Percentiles rank a stretch among this genome's conserved stretches.
These are phyloP conservation scores for Globisporangium megalacanthum DNA, from an alignment of 352 stramenopile genomes.

Conservation along the genomic window DNA sequence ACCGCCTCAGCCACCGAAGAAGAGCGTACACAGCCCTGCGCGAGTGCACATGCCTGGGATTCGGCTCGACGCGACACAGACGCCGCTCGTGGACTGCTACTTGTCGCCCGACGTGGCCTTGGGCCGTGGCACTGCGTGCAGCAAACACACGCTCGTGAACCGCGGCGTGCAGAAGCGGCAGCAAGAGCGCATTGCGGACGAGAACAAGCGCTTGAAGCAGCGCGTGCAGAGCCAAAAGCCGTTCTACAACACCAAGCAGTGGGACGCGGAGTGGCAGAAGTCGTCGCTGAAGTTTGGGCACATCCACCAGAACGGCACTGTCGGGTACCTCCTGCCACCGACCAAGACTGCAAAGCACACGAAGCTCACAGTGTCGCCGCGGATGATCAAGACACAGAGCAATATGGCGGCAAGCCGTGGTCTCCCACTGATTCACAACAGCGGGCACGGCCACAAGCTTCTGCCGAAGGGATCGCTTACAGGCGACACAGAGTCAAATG, in stretches of 20 bases:
- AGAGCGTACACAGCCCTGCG: conserved; percentile 37
- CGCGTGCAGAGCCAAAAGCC: conserved; percentile 51
- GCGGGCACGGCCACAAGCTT: conserved; percentile 1
- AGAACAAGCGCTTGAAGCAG: conserved; percentile 59
- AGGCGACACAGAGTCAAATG: no score
- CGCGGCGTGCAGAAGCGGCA: conserved; percentile 40
- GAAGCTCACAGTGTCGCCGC: conserved; percentile 7
- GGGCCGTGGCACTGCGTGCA: conserved; percentile 57
- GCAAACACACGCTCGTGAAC: conserved; percentile 63
- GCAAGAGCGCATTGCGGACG: conserved; percentile 48
- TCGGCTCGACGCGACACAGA: conserved; percentile 58
- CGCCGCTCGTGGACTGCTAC: conserved; percentile 69
- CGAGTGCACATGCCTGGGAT: conserved; percentile 66
- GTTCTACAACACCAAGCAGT: conserved; percentile 67
- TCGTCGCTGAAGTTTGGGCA: conserved; percentile 48
- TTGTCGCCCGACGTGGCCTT: conserved; percentile 59
- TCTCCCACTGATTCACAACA: conserved; percentile 12
- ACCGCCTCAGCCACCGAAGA: conserved; percentile 10
- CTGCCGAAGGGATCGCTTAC: not conserved
- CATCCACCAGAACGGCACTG: conserved; percentile 56
- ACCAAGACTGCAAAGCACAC: conserved; percentile 12
- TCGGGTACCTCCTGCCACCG: conserved; percentile 55
- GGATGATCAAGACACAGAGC: conserved; percentile 1
- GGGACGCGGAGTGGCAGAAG: conserved; percentile 70
- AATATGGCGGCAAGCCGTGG: conserved; percentile 11